Evolutionary conservation across 208 protist species (phyloP).

Genomic region (Giardia duodenalis): DNA sequence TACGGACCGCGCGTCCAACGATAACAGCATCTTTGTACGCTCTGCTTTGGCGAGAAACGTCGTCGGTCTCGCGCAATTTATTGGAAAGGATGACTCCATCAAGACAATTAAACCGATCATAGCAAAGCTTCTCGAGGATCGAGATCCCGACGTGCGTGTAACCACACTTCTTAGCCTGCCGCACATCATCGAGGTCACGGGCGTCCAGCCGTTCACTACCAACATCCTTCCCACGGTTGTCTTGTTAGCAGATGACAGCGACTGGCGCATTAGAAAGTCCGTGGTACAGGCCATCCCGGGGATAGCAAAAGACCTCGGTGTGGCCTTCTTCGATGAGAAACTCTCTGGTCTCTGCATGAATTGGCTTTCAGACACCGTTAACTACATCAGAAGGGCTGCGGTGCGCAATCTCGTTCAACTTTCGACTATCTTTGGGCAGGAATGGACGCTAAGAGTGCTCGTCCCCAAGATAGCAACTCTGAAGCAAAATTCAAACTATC

Average conservation of each 20-base stretch:
- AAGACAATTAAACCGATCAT: background rate
- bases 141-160: slow-evolving; percentile 19
- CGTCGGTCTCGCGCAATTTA: background rate
- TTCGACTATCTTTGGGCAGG: background rate
- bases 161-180: background rate
- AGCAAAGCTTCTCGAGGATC: slow-evolving; percentile 6
- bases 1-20: background rate
- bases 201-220: background rate
- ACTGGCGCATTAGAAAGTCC: background rate
- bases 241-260: background rate
- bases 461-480: background rate
- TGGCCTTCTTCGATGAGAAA: background rate
- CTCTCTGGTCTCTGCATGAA: background rate
- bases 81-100: slow-evolving; percentile 5
- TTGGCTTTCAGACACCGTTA: background rate
- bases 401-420: slow-evolving; percentile 2
- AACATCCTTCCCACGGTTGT: background rate
- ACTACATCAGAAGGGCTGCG: background rate
- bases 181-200: background rate
- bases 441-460: background rate
- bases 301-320: background rate
- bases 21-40: slow-evolving; percentile 1
- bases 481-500: slow-evolving; percentile 8
- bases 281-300: background rate
- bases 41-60: background rate